Evolutionary conservation across 345 rosid species (phyloP).

Genomic region (Pugionium dolabratum): DNA sequence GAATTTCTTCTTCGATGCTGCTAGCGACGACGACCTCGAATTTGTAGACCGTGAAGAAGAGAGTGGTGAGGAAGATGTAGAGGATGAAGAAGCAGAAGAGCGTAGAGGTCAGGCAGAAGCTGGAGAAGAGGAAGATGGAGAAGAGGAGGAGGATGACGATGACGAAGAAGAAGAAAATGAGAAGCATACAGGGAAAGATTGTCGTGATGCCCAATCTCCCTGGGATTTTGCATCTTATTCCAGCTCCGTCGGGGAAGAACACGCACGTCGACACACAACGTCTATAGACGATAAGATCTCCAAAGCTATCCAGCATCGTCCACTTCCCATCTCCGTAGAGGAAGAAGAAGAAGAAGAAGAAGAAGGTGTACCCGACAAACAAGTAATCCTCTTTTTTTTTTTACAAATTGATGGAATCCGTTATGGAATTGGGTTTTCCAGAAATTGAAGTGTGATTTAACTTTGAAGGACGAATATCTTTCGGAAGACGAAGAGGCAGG

Average conservation of each 20-base stretch:
- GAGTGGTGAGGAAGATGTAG: constrained; percentile 25
- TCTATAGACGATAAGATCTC: constrained; percentile 84
- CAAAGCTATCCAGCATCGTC: constrained; percentile 51
- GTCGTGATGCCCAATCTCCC: constrained; percentile 61
- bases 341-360: constrained; percentile 15
- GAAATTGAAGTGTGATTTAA: background rate
- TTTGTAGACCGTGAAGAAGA: constrained; percentile 19
- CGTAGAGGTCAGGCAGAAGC: constrained; percentile 22
- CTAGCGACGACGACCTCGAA: constrained; percentile 75
- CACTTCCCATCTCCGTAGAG: constrained; percentile 39
- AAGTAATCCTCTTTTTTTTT: constrained; percentile 39
- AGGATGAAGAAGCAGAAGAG: constrained; percentile 51
- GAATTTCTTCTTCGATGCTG: constrained; percentile 56
- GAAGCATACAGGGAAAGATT: constrained; percentile 29
- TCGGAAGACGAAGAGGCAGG: constrained; percentile 67
- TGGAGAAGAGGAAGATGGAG: constrained; percentile 41
- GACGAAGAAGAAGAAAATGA: constrained; percentile 39
- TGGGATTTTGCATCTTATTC: constrained; percentile 89
- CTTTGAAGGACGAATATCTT: constrained; percentile 62
- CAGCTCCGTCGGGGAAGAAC: constrained; percentile 86
- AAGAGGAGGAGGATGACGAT: background rate
- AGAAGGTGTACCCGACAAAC: constrained; percentile 51
- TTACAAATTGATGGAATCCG: background rate
- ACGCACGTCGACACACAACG: constrained; percentile 87
- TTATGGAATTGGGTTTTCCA: background rate